A percentile compares a stretch with the other conserved stretches of the same genome.
Conservation (phyloP, 345 rosid genomes). For the Excoecaria agallocha region DNA sequence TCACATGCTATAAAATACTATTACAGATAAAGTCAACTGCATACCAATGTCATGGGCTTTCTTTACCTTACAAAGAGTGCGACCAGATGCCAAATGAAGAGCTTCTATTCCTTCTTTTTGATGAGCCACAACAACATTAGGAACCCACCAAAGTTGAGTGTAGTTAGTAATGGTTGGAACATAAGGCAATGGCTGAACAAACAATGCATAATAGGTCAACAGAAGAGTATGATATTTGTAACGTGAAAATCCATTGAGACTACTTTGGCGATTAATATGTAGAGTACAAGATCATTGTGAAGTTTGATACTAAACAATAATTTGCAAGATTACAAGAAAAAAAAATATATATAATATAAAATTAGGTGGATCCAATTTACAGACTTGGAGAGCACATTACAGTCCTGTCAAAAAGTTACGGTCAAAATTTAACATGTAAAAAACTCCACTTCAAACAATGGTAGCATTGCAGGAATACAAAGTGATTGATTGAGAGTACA, state of each 20-base stretch:
- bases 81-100: slow-evolving; percentile 90
- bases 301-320: not conserved
- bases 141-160: slow-evolving; percentile 98
- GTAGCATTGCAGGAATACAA: not conserved
- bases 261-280: not conserved
- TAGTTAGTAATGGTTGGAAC: slow-evolving; percentile 92
- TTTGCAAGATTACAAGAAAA: not conserved
- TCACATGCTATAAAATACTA: not conserved
- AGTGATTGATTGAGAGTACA: too few species aligned
- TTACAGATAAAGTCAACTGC: not conserved
- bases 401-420: not conserved
- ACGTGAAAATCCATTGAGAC: not conserved
- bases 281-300: not conserved
- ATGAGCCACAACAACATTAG: slow-evolving; percentile 96
- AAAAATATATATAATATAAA: not conserved
- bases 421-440: not conserved
- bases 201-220: not conserved
- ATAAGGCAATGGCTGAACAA: slow-evolving; percentile 60
- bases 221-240: not conserved
- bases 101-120: slow-evolving; percentile 98
- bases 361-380: not conserved
- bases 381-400: not conserved
- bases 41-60: not conserved
- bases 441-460: not conserved
- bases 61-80: slow-evolving; percentile 86